Evolutionary conservation across 108 stramenopile genomes (phyloP).

Genomic region (Schizochytrium sp.): DNA sequence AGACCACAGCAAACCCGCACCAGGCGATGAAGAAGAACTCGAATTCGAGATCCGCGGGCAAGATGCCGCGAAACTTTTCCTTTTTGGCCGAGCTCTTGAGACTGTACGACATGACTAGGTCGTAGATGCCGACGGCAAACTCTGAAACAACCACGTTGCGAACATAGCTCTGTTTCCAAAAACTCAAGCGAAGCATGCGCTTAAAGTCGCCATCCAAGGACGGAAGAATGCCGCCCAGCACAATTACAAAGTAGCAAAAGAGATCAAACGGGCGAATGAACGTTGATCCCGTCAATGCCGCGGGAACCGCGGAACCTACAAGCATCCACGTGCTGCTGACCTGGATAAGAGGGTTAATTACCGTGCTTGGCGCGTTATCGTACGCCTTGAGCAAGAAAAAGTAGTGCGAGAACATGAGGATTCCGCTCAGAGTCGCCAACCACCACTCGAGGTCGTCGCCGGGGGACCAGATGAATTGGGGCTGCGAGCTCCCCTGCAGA

Average conservation of each 20-base stretch:
- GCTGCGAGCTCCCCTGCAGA: not conserved
- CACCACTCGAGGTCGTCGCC: constrained; percentile 17
- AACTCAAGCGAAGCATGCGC: not conserved
- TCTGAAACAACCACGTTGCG: not conserved
- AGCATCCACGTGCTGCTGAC: constrained; percentile 1
- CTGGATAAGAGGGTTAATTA: constrained; percentile 4
- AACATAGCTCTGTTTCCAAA: not conserved
- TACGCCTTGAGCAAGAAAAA: not conserved
- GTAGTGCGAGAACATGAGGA: constrained; percentile 10
- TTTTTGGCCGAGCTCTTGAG: not conserved
- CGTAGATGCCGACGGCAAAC: not conserved
- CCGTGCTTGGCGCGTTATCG: constrained; percentile 16
- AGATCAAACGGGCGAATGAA: constrained; percentile 2
- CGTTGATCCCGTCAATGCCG: not conserved
- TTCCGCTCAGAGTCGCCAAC: not conserved
- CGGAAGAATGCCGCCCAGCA: not conserved
- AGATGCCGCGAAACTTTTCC: not conserved
- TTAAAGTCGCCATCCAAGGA: not conserved
- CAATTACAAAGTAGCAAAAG: not conserved
- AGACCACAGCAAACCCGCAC: not conserved
- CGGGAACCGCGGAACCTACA: not conserved
- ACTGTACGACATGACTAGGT: not conserved
- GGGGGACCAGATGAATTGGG: not conserved
- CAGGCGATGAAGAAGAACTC: constrained; percentile 17
- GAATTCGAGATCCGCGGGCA: not conserved